A percentile compares a stretch with the other conserved stretches of the same genome.
These are phyloP conservation scores for Amoeboaphelidium protococcarum DNA, from an alignment of 371 early-diverging fungal genomes.

Conservation along the genomic window DNA sequence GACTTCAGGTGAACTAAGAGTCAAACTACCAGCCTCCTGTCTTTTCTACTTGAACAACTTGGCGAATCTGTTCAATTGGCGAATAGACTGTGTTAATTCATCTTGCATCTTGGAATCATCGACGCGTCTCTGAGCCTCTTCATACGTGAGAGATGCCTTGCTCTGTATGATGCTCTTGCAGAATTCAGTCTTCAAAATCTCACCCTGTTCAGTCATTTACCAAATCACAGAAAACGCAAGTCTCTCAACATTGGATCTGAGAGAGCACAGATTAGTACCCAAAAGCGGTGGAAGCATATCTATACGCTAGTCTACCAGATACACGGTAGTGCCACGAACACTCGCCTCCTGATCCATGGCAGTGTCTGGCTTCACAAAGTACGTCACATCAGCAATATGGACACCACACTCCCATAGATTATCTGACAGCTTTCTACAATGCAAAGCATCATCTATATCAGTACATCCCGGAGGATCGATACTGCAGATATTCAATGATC, in stretches of 20 bases:
- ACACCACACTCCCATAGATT: slow-evolving; percentile 73
- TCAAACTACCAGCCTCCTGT: slow-evolving; percentile 49
- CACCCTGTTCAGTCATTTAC: slow-evolving; percentile 42
- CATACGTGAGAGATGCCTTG: slow-evolving; percentile 83
- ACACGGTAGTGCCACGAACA: slow-evolving; percentile 76
- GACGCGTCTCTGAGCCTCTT: slow-evolving; percentile 80
- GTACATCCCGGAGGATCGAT: slow-evolving; percentile 99
- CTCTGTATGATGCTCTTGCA: slow-evolving; percentile 78
- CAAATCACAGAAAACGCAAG: slow-evolving; percentile 62
- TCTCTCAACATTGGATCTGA: slow-evolving; percentile 67
- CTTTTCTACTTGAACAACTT: slow-evolving; percentile 51
- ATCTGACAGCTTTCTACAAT: slow-evolving; percentile 47
- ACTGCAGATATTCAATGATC: slow-evolving; percentile 62
- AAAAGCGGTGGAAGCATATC: slow-evolving; percentile 84
- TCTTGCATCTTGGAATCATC: slow-evolving; percentile 78
- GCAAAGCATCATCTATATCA: slow-evolving; percentile 99
- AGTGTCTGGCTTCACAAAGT: slow-evolving; percentile 63
- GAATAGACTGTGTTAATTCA: slow-evolving; percentile 51
- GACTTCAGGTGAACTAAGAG: slow-evolving; percentile 61
- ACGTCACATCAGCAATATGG: slow-evolving; percentile 93
- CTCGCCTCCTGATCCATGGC: slow-evolving; percentile 70
- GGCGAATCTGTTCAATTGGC: slow-evolving; percentile 53
- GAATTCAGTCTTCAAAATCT: slow-evolving; percentile 40
- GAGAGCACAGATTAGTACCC: slow-evolving; percentile 69
- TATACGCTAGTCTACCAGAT: slow-evolving; percentile 80